Conservation (phyloP, 2,329 filamentous ascomycete genomes). For the Penicillium sp. region DNA sequence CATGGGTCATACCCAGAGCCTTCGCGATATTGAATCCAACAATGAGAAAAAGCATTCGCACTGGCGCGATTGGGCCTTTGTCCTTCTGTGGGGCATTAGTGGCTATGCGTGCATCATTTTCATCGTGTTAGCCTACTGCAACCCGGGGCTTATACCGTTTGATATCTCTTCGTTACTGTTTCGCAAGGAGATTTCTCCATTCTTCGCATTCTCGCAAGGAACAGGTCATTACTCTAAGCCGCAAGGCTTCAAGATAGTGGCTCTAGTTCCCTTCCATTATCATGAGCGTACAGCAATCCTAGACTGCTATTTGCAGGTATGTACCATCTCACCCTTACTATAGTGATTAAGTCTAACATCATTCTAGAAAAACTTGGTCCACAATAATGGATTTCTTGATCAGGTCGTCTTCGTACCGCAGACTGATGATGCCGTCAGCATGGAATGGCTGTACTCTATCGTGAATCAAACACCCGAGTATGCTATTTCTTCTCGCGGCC, state of each 20-base stretch:
- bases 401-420: constrained; percentile 45
- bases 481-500: constrained; percentile 12
- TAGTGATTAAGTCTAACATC: background rate
- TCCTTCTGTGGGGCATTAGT: constrained; percentile 23
- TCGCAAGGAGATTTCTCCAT: constrained; percentile 25
- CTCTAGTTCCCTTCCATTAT: constrained; percentile 40
- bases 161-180: constrained; percentile 21
- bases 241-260: constrained; percentile 36
- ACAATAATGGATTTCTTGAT: constrained; percentile 43
- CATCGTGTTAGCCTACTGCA: constrained; percentile 19
- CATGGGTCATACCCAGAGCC: constrained; percentile 20
- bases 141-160: constrained; percentile 21
- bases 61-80: constrained; percentile 21
- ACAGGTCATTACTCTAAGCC: constrained; percentile 34
- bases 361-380: constrained; percentile 37
- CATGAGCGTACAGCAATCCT: constrained; percentile 37
- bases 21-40: constrained; percentile 25
- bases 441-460: constrained; percentile 37
- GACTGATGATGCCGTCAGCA: constrained; percentile 35
- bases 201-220: constrained; percentile 31
- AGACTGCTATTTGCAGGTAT: constrained; percentile 44
- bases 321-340: background rate
- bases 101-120: constrained; percentile 27
- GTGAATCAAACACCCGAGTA: constrained; percentile 34
- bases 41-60: constrained; percentile 6